Percentiles rank a stretch among this genome's conserved stretches.
These are phyloP conservation scores for Phytophthora cactorum DNA, from an alignment of 352 stramenopile genomes.

Conservation along the genomic window DNA sequence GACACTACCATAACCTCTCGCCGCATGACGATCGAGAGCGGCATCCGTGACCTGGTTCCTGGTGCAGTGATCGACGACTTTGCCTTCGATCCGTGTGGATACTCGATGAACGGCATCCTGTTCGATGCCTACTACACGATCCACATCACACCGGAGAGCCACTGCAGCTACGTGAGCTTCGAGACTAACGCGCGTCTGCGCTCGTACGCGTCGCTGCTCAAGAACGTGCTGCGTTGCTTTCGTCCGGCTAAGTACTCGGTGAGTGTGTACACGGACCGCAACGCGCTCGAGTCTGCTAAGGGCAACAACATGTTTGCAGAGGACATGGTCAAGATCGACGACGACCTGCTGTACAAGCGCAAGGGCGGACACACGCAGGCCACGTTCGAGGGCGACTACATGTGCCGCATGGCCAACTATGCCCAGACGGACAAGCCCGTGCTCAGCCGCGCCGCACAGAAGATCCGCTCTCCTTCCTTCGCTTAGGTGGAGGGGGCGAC, in stretches of 20 bases:
- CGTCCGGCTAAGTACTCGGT: conserved; percentile 97
- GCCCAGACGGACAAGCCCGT: conserved; percentile 49
- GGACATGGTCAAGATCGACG: conserved; percentile 73
- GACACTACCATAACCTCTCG: conserved; percentile 73
- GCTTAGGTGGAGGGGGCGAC: conserved; percentile 42
- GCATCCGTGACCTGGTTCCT: conserved; percentile 95
- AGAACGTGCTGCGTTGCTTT: conserved; percentile 98
- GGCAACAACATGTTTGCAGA: conserved; percentile 76
- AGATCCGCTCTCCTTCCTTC: conserved; percentile 81
- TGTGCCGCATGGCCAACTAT: conserved; percentile 88
- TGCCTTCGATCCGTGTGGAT: conserved; percentile 98
- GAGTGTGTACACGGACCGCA: conserved; percentile 95
- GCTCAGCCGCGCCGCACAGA: conserved; percentile 58
- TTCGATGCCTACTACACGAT: conserved; percentile 99
- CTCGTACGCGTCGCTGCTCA: conserved; percentile 92
- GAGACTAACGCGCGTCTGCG: conserved; percentile 96
- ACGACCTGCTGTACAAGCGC: conserved; percentile 83
- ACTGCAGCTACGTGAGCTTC: conserved; percentile 98
- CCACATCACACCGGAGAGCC: conserved; percentile 97
- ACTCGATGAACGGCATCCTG: conserved; percentile 99
- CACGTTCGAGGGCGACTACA: conserved; percentile 86
- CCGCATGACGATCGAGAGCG: conserved; percentile 94
- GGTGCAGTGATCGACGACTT: conserved; percentile 96
- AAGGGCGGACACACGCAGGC: conserved; percentile 84
- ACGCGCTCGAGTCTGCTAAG: conserved; percentile 70